These are phyloP conservation scores for Pseudomicrostroma phylloplanum DNA, from an alignment of 1,284 basidiomycete genomes.

Conservation along the genomic window DNA sequence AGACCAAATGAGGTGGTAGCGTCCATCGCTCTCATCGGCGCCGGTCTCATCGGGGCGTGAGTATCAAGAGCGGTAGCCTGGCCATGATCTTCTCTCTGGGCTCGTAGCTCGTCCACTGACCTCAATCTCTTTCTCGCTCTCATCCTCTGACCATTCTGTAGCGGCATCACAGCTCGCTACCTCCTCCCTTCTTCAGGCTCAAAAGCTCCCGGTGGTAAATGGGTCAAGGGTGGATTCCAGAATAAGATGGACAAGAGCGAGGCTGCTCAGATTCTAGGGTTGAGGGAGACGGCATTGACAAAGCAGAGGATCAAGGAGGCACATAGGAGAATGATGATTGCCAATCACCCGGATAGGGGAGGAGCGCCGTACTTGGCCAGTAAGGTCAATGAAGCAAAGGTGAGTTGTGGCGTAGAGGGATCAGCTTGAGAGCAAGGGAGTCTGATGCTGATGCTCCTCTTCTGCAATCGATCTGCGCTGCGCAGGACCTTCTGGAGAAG, in stretches of 20 bases:
- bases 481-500: constrained; percentile 35
- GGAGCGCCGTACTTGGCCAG: constrained; percentile 95
- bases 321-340: constrained; percentile 51
- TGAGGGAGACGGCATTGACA: constrained; percentile 53
- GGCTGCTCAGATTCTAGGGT: constrained; percentile 82
- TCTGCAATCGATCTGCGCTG: neutral
- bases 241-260: constrained; percentile 92
- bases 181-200: constrained; percentile 29
- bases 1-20: constrained; percentile 10
- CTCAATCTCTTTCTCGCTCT: neutral
- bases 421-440: neutral
- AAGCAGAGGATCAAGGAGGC: constrained; percentile 49
- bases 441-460: neutral
- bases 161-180: constrained; percentile 35
- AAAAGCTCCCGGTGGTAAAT: constrained; percentile 65
- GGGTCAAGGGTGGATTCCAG: constrained; percentile 89
- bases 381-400: constrained; percentile 55
- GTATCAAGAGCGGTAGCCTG: neutral
- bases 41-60: constrained; percentile 13
- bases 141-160: constrained; percentile 6
- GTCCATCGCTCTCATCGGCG: constrained; percentile 13
- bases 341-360: constrained; percentile 89
- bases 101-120: neutral
- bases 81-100: neutral
- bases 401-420: neutral